phyloP scores from a whole-genome alignment of 2,329 filamentous ascomycete genomes.

The Hypoxylon sp. region DNA sequence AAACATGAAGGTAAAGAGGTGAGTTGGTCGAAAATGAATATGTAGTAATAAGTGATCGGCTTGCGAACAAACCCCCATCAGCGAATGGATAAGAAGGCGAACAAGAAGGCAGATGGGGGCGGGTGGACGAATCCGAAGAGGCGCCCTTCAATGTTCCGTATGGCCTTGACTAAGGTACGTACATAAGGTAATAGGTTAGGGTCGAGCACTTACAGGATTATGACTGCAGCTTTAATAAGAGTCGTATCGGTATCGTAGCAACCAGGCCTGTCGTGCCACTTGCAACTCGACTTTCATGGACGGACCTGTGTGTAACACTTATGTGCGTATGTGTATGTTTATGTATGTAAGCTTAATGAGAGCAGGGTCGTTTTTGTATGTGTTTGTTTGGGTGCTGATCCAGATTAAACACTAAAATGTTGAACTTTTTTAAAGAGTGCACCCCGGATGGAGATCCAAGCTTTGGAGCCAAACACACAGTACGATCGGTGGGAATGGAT shows the following conservation, averaged over 20 bases:
- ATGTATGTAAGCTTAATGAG: constrained; percentile 35
- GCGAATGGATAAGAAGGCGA: constrained; percentile 9
- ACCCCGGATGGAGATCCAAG: constrained; percentile 21
- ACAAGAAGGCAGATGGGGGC: constrained; percentile 13
- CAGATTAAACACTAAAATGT: constrained; percentile 26
- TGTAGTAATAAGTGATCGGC: constrained; percentile 7
- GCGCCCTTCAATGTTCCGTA: constrained; percentile 28
- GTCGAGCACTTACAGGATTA: constrained; percentile 41
- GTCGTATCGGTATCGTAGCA: constrained; percentile 27
- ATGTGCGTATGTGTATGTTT: constrained; percentile 24
- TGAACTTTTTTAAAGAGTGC: not conserved
- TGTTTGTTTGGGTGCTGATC: constrained; percentile 21
- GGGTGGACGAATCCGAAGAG: constrained; percentile 38
- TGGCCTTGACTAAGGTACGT: constrained; percentile 41
- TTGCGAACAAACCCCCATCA: not conserved
- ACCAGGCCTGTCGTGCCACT: constrained; percentile 33
- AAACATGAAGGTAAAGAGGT: constrained; percentile 3
- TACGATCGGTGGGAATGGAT: constrained; percentile 19
- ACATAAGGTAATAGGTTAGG: constrained; percentile 38
- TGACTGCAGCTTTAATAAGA: constrained; percentile 37
- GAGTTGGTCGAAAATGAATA: constrained; percentile 3
- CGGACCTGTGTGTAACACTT: constrained; percentile 21
- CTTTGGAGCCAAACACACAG: constrained; percentile 28
- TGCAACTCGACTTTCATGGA: constrained; percentile 17
- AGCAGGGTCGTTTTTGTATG: constrained; percentile 16